Conservation (phyloP, 192 early-diverging fungal genomes). For the Podila epigama region DNA sequence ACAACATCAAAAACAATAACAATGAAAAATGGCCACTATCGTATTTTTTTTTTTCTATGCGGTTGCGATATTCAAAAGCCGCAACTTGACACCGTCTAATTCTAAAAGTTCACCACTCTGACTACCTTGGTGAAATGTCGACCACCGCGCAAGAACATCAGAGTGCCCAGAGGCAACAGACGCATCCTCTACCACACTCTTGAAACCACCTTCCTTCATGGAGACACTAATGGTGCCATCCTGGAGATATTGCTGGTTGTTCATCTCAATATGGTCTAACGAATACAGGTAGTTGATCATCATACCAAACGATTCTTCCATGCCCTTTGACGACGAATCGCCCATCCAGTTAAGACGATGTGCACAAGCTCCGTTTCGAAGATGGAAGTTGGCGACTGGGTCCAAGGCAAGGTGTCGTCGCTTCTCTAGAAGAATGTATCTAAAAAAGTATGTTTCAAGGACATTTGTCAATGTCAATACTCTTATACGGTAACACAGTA, state of each 20-base stretch:
- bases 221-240: constrained; percentile 67
- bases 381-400: constrained; percentile 95
- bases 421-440: constrained; percentile 76
- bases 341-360: constrained; percentile 90
- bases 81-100: constrained; percentile 4
- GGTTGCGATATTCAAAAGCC: constrained; percentile 13
- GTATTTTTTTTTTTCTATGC: not conserved
- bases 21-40: no score
- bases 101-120: constrained; percentile 4
- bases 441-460: constrained; percentile 23
- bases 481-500: no score
- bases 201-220: constrained; percentile 10
- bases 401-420: constrained; percentile 73
- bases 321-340: constrained; percentile 79
- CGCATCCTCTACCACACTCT: constrained; percentile 1
- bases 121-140: not conserved
- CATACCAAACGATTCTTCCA: constrained; percentile 87
- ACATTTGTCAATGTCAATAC: no score
- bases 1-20: no score
- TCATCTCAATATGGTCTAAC: constrained; percentile 75
- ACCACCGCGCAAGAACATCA: not conserved
- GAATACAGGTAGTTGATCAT: constrained; percentile 97
- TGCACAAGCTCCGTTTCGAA: constrained; percentile 92
- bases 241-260: constrained; percentile 78
- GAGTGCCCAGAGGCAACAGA: not conserved